Percentiles rank a stretch among this genome's conserved stretches.
Evolutionary conservation across 768 basidiomycete species (phyloP).

Genomic region (Russula virescens): DNA sequence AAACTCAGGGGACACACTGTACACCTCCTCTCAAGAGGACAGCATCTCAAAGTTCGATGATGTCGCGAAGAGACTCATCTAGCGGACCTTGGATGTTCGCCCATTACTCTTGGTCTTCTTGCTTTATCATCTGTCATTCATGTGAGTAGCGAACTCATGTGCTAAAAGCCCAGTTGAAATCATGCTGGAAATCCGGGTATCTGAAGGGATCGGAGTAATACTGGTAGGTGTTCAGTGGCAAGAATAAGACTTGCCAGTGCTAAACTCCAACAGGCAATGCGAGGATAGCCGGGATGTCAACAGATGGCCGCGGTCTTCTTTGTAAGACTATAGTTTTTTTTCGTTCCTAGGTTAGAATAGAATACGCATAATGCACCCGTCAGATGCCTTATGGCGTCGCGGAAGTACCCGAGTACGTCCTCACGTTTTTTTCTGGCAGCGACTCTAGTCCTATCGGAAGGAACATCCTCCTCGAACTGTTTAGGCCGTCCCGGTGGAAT

Average conservation of each 20-base stretch:
- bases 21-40: neutral
- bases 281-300: conserved; percentile 41
- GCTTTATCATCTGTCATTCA: conserved; percentile 23
- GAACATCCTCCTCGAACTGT: conserved; percentile 35
- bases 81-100: conserved; percentile 17
- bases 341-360: neutral
- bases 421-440: neutral
- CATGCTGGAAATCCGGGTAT: neutral
- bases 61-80: conserved; percentile 1
- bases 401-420: conserved; percentile 36
- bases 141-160: conserved; percentile 11
- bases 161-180: neutral
- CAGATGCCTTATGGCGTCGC: conserved; percentile 35
- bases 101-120: conserved; percentile 17
- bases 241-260: neutral
- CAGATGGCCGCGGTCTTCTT: conserved; percentile 39
- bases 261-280: conserved; percentile 19
- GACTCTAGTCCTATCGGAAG: conserved; percentile 20
- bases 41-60: neutral
- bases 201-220: conserved; percentile 23
- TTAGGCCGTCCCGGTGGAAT: conserved; percentile 35
- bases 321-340: conserved; percentile 22
- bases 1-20: neutral
- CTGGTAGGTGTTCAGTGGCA: conserved; percentile 1
- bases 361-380: neutral